These are phyloP conservation scores for Leccinum barrowsii DNA, from an alignment of 768 basidiomycete genomes.

Conservation along the genomic window DNA sequence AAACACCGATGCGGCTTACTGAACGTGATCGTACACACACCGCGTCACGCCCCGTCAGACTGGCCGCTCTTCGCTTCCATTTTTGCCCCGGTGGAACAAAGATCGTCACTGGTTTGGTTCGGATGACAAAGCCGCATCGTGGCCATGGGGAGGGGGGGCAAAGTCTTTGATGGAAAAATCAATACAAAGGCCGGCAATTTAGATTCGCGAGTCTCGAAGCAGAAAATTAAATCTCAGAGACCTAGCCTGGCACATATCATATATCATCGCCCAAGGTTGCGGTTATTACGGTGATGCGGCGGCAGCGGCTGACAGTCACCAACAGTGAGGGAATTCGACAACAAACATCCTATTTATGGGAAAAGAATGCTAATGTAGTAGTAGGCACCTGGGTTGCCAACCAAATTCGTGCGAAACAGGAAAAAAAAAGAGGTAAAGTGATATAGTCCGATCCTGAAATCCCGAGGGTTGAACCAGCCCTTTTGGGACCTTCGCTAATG, in stretches of 20 bases:
- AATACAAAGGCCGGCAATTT: conserved; percentile 11
- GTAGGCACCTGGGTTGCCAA: conserved; percentile 10
- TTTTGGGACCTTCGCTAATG: conserved; percentile 12
- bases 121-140: conserved; percentile 13
- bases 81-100: conserved; percentile 17
- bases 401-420: conserved; percentile 12
- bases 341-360: conserved; percentile 13
- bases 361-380: conserved; percentile 14
- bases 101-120: conserved; percentile 12
- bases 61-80: conserved; percentile 19
- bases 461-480: conserved; percentile 1
- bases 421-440: conserved; percentile 3
- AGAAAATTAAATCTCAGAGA: conserved; percentile 18
- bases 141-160: conserved; percentile 3
- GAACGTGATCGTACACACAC: conserved; percentile 2
- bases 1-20: conserved; percentile 12
- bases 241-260: not conserved
- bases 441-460: conserved; percentile 14
- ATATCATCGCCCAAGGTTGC: conserved; percentile 2
- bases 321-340: conserved; percentile 15
- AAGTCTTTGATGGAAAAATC: conserved; percentile 14
- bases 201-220: conserved; percentile 17
- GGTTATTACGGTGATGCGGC: conserved; percentile 17
- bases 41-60: not conserved
- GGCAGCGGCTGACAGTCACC: conserved; percentile 9